Evolutionary conservation across 441 rosid genomes (phyloP), one percentile per base, ranked within the genome.

Genomic region (Bocquillonia castaneifolia): DNA sequence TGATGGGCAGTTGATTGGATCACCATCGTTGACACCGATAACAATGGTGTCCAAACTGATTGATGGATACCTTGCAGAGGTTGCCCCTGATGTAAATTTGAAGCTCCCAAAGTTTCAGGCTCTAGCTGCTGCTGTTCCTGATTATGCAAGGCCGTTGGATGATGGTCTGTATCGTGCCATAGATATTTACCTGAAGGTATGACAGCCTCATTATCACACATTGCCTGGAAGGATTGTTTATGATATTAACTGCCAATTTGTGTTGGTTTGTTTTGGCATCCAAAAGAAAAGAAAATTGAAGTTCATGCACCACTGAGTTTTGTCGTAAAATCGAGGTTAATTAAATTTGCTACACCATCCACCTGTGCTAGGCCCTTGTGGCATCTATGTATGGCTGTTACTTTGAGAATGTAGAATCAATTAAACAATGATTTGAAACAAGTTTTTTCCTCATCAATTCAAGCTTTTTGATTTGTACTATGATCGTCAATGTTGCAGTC

Each of bases 91-190:
- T 75, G 83, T 86, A 47, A 94, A 92, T 75, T 83, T 94, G 76
- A 92, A 92, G 83, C 90, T 90, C 73, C 87, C 93, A 47, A 91
- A 92, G 80, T 94, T 94, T 80, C 96, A 87, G 80, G 87, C 93
- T 28, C 85, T 94, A 73, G 93, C 94, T 36, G 92, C 94, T 72
- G 76, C 98, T 76, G 85, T 94, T 66, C 99, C 99, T 32, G 98
- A 91, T 22, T 82, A 86, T 61, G 87, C 97, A 18, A 87, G 99
- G 75, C 97, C 90, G 44, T 76, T 87, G 65, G 97, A 94, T 61
- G 99, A 94, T 22, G 97, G 99, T 32, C 96, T 94, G 71, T 94
- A 94, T 72, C 97, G 98, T 2, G 96, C 98, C 14, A 87, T 87
- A 63, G 99, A 94, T 80, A 86, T 92, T 64, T 94, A 88, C 78